Evolutionary conservation across 2,329 filamentous ascomycete species (phyloP), one percentile per base, ranked within the genome.

Genomic region (Geoglossum cookeanum): DNA sequence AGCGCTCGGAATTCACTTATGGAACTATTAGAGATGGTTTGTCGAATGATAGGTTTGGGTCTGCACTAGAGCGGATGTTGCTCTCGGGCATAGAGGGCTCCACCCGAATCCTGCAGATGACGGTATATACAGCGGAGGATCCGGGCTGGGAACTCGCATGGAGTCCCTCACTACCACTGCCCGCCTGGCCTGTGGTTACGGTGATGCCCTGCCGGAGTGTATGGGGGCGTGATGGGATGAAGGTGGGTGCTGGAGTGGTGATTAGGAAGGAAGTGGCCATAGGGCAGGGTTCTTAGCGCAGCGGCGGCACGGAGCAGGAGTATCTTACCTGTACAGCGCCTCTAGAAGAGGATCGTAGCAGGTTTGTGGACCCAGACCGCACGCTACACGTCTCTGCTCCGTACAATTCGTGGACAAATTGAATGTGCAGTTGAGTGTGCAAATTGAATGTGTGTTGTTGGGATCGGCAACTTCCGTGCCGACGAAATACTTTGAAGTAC

Each of bases 201-300:
- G 58, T 61, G 44, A 61, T 74, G 29, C 72, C 72, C 8, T 73
- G 70, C 61, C 65, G 63, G 58, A 66, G 66, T 44, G 64, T 73
- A 39, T 74, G 70, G 69, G 70, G 69, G 3, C 57, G 60, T 17
- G 59, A 65, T 49, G 71, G 68, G 27, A 61, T 60, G 52, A 60
- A 59, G 57, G 60, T 73, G 57, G 63, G 63, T 44, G 71, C 69
- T 13, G 71, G 64, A 11, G 60, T 71, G 39, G 62, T 70, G 55
- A 45, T 72, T n/a, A 48, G 47, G 42, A 53, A 32, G 7, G 49
- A 53, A 22, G 33, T 6, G 27, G 15, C 17, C 32, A 29, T n/a
- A n/a, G 45, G 29, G 5, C 7, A 42, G 13, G n/a, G 39, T 37
- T 11, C 11, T 37, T 37, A 42, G 39, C 11, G 39, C 13, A 1